Evolutionary conservation across 139 green algal genomes (phyloP).

Genomic region (Edaphochlamys debaryana): DNA sequence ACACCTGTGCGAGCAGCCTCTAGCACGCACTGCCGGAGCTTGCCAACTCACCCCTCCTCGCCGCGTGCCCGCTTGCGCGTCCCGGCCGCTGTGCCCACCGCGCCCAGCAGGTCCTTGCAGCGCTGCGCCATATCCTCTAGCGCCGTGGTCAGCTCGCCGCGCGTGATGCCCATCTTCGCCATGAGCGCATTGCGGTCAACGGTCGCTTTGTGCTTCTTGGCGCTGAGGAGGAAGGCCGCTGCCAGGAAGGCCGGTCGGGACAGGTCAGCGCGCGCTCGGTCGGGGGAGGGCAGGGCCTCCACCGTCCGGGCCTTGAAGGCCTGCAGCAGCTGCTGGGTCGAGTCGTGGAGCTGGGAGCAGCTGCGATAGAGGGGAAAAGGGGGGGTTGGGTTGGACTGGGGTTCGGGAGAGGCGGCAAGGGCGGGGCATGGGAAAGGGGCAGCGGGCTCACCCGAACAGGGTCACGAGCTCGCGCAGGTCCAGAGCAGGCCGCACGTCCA

Average conservation of each 20-base stretch:
- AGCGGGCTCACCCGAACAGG: slow-evolving; percentile 12
- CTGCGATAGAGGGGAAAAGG: background rate
- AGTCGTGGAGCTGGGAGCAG: slow-evolving; percentile 13
- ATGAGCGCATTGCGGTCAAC: slow-evolving; percentile 9
- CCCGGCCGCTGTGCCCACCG: background rate
- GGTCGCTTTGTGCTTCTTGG: background rate
- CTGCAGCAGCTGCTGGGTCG: slow-evolving; percentile 8
- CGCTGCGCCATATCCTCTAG: slow-evolving; percentile 1
- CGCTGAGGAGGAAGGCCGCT: background rate
- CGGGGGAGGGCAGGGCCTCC: background rate
- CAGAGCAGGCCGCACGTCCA: slow-evolving; percentile 27
- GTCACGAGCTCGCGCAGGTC: slow-evolving; percentile 27
- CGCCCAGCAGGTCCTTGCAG: slow-evolving; percentile 12
- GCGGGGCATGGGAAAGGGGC: too few species aligned
- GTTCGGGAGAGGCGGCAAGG: background rate
- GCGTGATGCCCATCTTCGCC: slow-evolving; percentile 24
- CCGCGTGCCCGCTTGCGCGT: too few species aligned
- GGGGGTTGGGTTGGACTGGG: background rate
- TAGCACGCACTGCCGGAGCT: too few species aligned
- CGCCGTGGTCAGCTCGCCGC: background rate
- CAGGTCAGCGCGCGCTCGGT: background rate
- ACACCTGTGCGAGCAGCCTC: too few species aligned
- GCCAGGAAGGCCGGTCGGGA: slow-evolving; percentile 15
- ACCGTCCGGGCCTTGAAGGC: slow-evolving; percentile 2
- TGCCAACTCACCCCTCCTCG: too few species aligned